Evolutionary conservation across 345 rosid genomes (phyloP).

Genomic region (Citrus unshiu): DNA sequence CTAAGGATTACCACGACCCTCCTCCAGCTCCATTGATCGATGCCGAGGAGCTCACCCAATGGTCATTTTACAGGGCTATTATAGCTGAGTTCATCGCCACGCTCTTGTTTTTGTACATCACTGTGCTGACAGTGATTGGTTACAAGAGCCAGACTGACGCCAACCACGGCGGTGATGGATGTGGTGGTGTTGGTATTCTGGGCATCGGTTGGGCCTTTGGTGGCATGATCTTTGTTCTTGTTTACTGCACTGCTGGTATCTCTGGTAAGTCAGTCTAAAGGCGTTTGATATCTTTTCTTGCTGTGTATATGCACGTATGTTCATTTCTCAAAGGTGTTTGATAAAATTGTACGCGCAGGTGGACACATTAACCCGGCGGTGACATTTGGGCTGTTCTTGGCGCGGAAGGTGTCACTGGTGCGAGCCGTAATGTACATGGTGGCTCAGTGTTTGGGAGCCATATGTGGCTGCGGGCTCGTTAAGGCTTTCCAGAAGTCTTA

Average conservation of each 20-base stretch:
- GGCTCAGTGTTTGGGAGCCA: too few relatives aligned
- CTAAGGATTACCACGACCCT: constrained; percentile 60
- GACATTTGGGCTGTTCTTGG: too few relatives aligned
- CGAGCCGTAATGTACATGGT: too few relatives aligned
- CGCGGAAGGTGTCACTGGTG: too few relatives aligned
- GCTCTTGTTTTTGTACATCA: constrained; percentile 54
- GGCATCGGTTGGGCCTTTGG: constrained; percentile 75
- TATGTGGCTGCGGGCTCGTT: constrained; percentile 49
- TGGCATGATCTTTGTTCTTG: constrained; percentile 70
- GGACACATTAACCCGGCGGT: constrained; percentile 40
- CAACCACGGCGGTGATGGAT: constrained; percentile 13
- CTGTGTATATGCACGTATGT: neutral
- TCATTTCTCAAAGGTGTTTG: neutral
- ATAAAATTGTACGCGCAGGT: constrained; percentile 28
- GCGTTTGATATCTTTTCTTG: too few relatives aligned
- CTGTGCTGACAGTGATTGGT: constrained; percentile 64
- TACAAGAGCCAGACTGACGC: constrained; percentile 45
- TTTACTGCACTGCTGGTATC: constrained; percentile 73
- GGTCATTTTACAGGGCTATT: constrained; percentile 60
- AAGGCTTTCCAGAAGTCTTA: constrained; percentile 53
- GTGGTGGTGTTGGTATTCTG: constrained; percentile 61
- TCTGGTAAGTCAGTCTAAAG: constrained; percentile 35
- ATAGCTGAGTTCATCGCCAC: constrained; percentile 66
- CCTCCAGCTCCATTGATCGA: constrained; percentile 55
- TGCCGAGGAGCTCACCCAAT: constrained; percentile 41